phyloP scores from a whole-genome alignment of 2,329 filamentous ascomycete species.

The Scytalidium lignicola region DNA sequence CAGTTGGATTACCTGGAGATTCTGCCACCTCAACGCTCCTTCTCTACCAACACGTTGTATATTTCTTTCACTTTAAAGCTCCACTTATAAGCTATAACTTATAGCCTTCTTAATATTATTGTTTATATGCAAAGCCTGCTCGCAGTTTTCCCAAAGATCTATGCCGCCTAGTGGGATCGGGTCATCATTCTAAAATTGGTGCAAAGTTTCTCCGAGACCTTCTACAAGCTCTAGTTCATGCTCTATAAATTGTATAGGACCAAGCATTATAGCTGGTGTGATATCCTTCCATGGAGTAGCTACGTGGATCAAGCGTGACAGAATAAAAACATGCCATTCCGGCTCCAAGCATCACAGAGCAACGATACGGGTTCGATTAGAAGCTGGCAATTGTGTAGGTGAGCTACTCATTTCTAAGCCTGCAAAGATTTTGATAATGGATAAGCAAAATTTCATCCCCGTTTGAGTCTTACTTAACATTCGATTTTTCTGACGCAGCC shows the following conservation, averaged over 20 bases:
- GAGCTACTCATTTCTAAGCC: constrained; percentile 6
- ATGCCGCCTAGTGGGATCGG: constrained; percentile 10
- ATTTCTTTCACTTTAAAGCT: no score
- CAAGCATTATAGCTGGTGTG: neutral
- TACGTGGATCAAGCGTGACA: neutral
- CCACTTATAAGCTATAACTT: no score
- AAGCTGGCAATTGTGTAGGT: constrained; percentile 2
- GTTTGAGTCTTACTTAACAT: neutral
- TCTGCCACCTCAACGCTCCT: no score
- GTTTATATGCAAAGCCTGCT: constrained; percentile 7
- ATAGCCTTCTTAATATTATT: constrained; percentile 5
- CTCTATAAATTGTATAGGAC: constrained; percentile 9
- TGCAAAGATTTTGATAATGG: constrained; percentile 7
- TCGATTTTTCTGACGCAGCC: neutral
- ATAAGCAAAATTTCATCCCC: constrained; percentile 4
- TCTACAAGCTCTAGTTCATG: constrained; percentile 11
- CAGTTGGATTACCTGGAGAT: no score
- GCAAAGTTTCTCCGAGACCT: constrained; percentile 9
- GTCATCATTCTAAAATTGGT: constrained; percentile 10
- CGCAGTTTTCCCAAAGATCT: constrained; percentile 9
- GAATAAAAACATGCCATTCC: constrained; percentile 10
- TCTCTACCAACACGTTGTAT: no score
- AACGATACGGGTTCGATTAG: constrained; percentile 7
- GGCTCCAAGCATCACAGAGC: constrained; percentile 7
- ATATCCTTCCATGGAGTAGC: no score